Conservation (phyloP, 495 filamentous ascomycete genomes). For the Talaromyces ruber region DNA sequence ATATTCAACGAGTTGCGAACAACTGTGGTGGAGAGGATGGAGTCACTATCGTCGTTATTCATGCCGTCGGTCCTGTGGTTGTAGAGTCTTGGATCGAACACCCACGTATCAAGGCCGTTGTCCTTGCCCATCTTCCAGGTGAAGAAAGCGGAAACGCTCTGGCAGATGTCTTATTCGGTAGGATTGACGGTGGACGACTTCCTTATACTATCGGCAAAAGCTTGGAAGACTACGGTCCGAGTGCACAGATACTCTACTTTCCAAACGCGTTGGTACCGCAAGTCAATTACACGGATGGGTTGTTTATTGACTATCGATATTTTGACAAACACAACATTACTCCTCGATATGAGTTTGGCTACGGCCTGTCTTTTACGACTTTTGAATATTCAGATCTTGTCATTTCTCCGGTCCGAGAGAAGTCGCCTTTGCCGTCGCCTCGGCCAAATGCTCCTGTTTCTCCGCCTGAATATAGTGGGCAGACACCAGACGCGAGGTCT, state of each 20-base stretch:
- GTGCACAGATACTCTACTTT: conserved; percentile 64
- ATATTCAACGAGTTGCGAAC: conserved; percentile 62
- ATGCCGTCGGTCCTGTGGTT: conserved; percentile 81
- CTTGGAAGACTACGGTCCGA: conserved; percentile 74
- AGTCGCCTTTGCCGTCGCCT: conserved; percentile 50
- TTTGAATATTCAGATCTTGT: conserved; percentile 60
- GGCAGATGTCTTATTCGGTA: conserved; percentile 76
- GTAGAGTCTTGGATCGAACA: conserved; percentile 79
- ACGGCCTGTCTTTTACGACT: conserved; percentile 70
- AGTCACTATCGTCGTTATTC: conserved; percentile 75
- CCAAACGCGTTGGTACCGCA: conserved; percentile 70
- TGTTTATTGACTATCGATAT: conserved; percentile 85
- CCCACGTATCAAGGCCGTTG: conserved; percentile 68
- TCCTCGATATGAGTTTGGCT: conserved; percentile 73
- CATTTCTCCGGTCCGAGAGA: conserved; percentile 44
- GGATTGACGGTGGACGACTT: conserved; percentile 74
- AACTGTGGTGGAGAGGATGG: conserved; percentile 61
- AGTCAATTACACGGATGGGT: conserved; percentile 73
- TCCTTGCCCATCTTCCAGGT: conserved; percentile 83
- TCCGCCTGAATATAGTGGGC: conserved; percentile 52
- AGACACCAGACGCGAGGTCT: conserved; percentile 46
- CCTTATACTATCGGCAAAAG: conserved; percentile 86
- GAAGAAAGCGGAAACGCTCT: conserved; percentile 86
- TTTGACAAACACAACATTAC: conserved; percentile 67
- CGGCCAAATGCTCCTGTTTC: conserved; percentile 45